These are phyloP conservation scores for Trypanosoma caninum DNA, from an alignment of 208 protist genomes.

Conservation along the genomic window DNA sequence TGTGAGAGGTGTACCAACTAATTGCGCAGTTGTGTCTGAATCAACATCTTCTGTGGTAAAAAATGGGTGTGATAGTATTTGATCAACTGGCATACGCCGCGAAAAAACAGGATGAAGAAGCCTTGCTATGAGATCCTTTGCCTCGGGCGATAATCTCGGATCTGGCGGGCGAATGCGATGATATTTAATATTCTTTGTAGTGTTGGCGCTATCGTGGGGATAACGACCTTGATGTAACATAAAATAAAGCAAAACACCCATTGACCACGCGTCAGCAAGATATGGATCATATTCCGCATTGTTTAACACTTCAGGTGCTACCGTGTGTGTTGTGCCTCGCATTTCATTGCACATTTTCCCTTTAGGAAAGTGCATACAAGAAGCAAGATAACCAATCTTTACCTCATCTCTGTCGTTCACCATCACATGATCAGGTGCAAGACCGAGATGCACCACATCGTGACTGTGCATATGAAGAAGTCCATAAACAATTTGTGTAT, in stretches of 20 bases:
- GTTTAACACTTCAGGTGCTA: conserved; percentile 77
- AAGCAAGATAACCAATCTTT: conserved; percentile 74
- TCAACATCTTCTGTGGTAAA: conserved; percentile 23
- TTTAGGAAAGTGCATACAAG: conserved; percentile 49
- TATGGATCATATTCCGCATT: conserved; percentile 74
- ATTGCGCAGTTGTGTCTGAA: background rate
- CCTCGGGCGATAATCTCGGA: conserved; percentile 34
- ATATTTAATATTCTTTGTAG: conserved; percentile 77
- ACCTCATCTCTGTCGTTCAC: conserved; percentile 57
- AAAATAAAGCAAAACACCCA: conserved; percentile 84
- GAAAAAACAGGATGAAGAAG: conserved; percentile 55
- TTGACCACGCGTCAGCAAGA: conserved; percentile 74
- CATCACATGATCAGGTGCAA: conserved; percentile 86
- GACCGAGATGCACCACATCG: conserved; percentile 69
- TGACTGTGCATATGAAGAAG: conserved; percentile 71
- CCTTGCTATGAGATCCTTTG: conserved; percentile 49
- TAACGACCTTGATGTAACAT: conserved; percentile 84
- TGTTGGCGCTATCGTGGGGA: conserved; percentile 87
- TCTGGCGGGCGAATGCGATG: conserved; percentile 49
- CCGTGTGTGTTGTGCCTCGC: conserved; percentile 77
- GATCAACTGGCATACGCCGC: conserved; percentile 58
- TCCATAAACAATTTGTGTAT: conserved; percentile 69
- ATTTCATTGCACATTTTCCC: conserved; percentile 49
- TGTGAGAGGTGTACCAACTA: background rate
- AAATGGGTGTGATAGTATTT: conserved; percentile 66